Evolutionary conservation across 1,284 basidiomycete genomes (phyloP), one percentile per base, ranked within the genome.

Genomic region (Papiliotrema flavescens): DNA sequence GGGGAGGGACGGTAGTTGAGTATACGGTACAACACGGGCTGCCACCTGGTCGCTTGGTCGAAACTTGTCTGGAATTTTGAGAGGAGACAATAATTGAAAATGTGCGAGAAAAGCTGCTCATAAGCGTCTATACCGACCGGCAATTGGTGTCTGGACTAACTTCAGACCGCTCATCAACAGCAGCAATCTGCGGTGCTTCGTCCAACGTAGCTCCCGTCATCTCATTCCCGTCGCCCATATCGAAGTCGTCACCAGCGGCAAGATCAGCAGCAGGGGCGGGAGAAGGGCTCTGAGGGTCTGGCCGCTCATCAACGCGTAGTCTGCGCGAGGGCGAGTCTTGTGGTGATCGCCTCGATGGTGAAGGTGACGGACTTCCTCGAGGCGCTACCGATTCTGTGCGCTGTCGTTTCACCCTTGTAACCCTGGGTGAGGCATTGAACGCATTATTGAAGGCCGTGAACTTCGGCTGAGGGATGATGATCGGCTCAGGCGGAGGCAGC

Each of bases 391-490:
- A 57, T 26, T 64, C 64, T 0, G 64, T 61, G 13, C 59, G 61
- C 47, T 63, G 63, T 9, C 66, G 59, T 50, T 70, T 73, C 13
- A 49, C 47, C 22, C 66, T 43, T 9, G 56, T 37, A 2, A 65
- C 51, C 1, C 47, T 60, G 1, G 71, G 64, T 2, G 61, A 55
- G 7, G 51, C 53, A 47, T 51, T 53, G 49, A 74, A 74, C 1
- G 69, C 72, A 49, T 73, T 71, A 40, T 59, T 60, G 24, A 74
- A 56, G 11, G 55, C 49, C 1, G 61, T 62, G 47, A 73, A 73
- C 1, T 39, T 20, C 2, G 52, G 52, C 32, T 50, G 56, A 2
- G 67, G 67, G 2, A 32, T 32, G 28, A 32, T 11, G 6, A 32
- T 11, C 28, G 60, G 61, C 17, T 61, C 58, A 15, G 55, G 56